Evolutionary conservation across 2,329 filamentous ascomycete species (phyloP).

Genomic region (Botrytis pseudocinerea): DNA sequence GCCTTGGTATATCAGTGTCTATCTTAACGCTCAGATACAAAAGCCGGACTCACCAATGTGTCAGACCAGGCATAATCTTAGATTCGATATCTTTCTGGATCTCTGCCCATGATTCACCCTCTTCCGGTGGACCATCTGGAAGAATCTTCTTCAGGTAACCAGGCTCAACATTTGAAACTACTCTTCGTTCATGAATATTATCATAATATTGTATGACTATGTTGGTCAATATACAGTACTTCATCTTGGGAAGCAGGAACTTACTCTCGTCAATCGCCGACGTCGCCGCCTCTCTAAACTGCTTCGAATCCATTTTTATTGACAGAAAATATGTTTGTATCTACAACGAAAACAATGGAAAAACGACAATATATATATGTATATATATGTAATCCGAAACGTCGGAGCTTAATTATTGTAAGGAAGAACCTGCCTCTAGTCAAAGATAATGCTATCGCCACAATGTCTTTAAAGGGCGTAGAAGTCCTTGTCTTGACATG

Average conservation of each 20-base stretch:
- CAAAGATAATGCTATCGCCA: background rate
- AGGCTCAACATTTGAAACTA: conserved; percentile 76
- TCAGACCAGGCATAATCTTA: conserved; percentile 88
- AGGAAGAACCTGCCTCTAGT: background rate
- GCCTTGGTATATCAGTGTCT: conserved; percentile 48
- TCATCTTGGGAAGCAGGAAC: conserved; percentile 37
- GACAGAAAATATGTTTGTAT: background rate
- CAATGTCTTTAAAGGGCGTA: background rate
- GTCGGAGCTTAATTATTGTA: background rate
- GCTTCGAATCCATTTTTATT: conserved; percentile 69
- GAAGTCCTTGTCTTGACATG: background rate
- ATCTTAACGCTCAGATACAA: background rate
- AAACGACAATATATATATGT: background rate
- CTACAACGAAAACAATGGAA: background rate
- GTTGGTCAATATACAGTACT: conserved; percentile 23
- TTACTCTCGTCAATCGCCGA: conserved; percentile 80
- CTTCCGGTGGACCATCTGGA: conserved; percentile 62
- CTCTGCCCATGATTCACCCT: conserved; percentile 70
- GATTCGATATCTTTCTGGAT: conserved; percentile 82
- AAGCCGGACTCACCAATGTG: conserved; percentile 65
- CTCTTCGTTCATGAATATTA: conserved; percentile 66
- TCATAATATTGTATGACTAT: conserved; percentile 83
- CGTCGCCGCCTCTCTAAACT: conserved; percentile 77
- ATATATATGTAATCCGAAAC: background rate
- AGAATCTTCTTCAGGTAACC: conserved; percentile 84